These are phyloP conservation scores for Fusarium kyushuense DNA, from an alignment of 2,329 filamentous ascomycete genomes.

Conservation along the genomic window DNA sequence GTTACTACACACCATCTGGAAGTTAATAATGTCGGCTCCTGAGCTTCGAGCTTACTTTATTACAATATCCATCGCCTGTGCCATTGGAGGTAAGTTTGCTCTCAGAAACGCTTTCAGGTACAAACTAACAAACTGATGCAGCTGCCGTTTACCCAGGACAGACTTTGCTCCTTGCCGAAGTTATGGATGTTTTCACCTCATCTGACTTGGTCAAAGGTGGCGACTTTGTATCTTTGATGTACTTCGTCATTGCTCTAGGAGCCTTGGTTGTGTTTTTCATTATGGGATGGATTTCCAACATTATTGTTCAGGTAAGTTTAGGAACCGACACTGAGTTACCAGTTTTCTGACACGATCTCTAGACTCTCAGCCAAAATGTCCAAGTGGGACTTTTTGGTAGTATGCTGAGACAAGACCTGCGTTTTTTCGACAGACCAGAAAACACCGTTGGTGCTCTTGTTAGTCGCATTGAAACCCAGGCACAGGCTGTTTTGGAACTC, in stretches of 20 bases:
- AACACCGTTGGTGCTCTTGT: constrained; percentile 55
- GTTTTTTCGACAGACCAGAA: constrained; percentile 57
- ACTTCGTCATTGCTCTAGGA: constrained; percentile 61
- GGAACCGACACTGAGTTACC: no score
- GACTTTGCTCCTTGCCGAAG: constrained; percentile 55
- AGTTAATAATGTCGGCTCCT: neutral
- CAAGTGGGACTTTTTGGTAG: neutral
- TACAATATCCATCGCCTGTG: neutral
- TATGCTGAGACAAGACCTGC: constrained; percentile 51
- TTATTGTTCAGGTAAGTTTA: constrained; percentile 23
- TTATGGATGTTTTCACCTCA: constrained; percentile 52
- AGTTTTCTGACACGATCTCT: neutral
- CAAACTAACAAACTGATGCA: constrained; percentile 5
- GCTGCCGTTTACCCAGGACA: constrained; percentile 52
- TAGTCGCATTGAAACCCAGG: constrained; percentile 52
- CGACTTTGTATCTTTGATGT: constrained; percentile 67
- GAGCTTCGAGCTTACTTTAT: constrained; percentile 11
- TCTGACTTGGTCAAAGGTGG: constrained; percentile 51
- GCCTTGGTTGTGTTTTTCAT: constrained; percentile 57
- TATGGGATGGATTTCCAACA: constrained; percentile 52
- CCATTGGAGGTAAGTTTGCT: constrained; percentile 33
- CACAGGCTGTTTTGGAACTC: constrained; percentile 55
- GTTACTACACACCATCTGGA: constrained; percentile 14
- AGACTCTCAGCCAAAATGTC: neutral
- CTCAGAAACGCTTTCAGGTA: no score